A percentile compares a stretch with the other conserved stretches of the same genome.
phyloP scores from a whole-genome alignment of 1,284 basidiomycete genomes.

The Grifola frondosa region DNA sequence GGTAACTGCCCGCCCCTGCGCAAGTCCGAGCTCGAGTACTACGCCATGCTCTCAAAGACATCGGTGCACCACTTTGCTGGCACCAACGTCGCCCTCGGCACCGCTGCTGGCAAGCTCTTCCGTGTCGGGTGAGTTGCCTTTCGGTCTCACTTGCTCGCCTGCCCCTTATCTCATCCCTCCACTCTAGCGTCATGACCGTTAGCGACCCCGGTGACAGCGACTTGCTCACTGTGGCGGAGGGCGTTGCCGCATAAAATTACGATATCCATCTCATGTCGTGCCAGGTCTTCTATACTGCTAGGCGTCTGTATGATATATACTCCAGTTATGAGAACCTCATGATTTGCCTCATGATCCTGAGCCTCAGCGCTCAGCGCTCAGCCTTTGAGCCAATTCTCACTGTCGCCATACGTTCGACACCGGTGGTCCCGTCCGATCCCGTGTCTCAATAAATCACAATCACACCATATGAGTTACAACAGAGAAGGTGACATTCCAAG shows the following conservation, averaged over 20 bases:
- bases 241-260: constrained; percentile 45
- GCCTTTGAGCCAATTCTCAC: too few relatives aligned
- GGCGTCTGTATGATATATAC: constrained; percentile 26
- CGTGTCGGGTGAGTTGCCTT: constrained; percentile 81
- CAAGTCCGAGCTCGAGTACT: constrained; percentile 99
- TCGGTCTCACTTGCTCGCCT: neutral
- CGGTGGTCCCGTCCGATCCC: too few relatives aligned
- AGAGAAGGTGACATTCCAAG: constrained; percentile 74
- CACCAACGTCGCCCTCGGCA: constrained; percentile 97
- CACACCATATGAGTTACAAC: constrained; percentile 42
- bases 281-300: constrained; percentile 15
- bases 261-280: constrained; percentile 11
- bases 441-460: constrained; percentile 9
- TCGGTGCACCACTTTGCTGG: constrained; percentile 96
- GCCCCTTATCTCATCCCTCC: neutral
- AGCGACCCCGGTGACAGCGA: constrained; percentile 97
- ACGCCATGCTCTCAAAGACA: constrained; percentile 99
- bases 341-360: constrained; percentile 2
- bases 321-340: constrained; percentile 12
- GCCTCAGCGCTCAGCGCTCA: too few relatives aligned
- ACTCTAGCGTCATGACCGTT: constrained; percentile 89
- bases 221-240: constrained; percentile 78
- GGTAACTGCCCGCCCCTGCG: constrained; percentile 99
- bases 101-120: constrained; percentile 99
- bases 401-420: too few relatives aligned